Percentiles rank a stretch among this genome's conserved stretches.
Evolutionary conservation across 1,139 yeast genomes (phyloP).

Genomic region (Diutina pseudorugosa): DNA sequence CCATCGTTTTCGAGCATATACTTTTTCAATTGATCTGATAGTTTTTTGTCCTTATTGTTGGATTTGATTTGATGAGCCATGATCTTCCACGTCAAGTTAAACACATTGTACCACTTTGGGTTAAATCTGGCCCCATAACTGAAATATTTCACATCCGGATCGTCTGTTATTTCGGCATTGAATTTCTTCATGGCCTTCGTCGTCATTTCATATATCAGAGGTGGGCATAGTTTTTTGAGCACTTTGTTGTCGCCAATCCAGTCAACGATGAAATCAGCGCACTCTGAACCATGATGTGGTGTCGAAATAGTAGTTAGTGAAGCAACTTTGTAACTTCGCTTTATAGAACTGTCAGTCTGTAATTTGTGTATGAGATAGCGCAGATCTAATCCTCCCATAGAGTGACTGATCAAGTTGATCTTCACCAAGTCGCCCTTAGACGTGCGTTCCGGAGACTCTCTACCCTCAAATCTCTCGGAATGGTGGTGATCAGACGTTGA

Average conservation of each 20-base stretch:
- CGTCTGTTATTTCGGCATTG: slow-evolving; percentile 40
- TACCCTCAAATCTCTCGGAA: background rate
- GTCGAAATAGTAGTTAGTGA: slow-evolving; percentile 79
- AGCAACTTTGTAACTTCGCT: slow-evolving; percentile 37
- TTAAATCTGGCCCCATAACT: slow-evolving; percentile 71
- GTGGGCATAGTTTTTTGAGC: slow-evolving; percentile 21
- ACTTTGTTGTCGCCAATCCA: slow-evolving; percentile 9
- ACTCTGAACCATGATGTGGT: slow-evolving; percentile 80
- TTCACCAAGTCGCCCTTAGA: slow-evolving; percentile 21
- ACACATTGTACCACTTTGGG: slow-evolving; percentile 54
- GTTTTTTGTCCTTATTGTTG: slow-evolving; percentile 4
- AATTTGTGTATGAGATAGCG: slow-evolving; percentile 57
- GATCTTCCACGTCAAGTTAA: slow-evolving; percentile 51
- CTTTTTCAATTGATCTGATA: background rate
- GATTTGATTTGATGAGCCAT: slow-evolving; percentile 22
- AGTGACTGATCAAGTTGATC: slow-evolving; percentile 75
- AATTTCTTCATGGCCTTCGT: slow-evolving; percentile 39
- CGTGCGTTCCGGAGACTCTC: slow-evolving; percentile 4
- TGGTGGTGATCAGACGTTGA: background rate
- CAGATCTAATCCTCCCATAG: slow-evolving; percentile 90
- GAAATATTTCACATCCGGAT: slow-evolving; percentile 56
- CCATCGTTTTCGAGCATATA: slow-evolving; percentile 58
- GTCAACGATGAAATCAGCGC: slow-evolving; percentile 58
- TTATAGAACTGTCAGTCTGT: slow-evolving; percentile 14
- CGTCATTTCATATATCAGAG: slow-evolving; percentile 48